Base-by-base conservation (phyloP, 1,139 yeast species). In the Yamadazyma membranifaciens region DNA sequence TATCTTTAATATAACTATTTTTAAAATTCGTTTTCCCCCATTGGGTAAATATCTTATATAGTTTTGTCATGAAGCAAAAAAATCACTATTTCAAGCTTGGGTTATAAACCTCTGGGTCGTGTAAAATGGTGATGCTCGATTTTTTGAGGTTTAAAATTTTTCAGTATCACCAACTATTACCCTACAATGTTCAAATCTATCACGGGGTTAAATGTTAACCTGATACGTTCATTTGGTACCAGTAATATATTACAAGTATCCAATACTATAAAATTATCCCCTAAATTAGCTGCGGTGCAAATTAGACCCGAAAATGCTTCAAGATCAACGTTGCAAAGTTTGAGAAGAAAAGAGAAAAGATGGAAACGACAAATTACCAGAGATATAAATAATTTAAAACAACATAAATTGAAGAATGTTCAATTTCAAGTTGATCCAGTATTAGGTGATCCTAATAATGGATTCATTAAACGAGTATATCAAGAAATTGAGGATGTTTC, bases 381-480 rank as follows among this genome's bases (percentile, higher is more conserved):
- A 47, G 78, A 72, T 46, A 73, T 72, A 42, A 72, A 72, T 51
- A 70, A 67, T 52, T 64, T 68, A 47, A 72, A 71, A 51, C 69
- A 72, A 54, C 67, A 67, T 42, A 55, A 60, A 14, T 46, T 57
- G 29, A 54, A 60, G 45, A 64, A 65, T 44, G 59, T 62, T 13
- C 56, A 60, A 40, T 71, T 65, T 50, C 48, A 58, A 38, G 76
- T 71, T 20, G 78, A 89, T 61, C 97, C 97, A 1, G 95, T 89
- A 2, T 72, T 88, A 44, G 97, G 97, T 9, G 75, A 75, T 40
- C 62, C 78, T 4, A 65, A 74, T 39, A 81, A 82, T 46, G 81
- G 84, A n/a, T 89, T 89, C 54, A 65, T 88, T 42, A 65, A 68
- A 38, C 77, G 96, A 59, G 70, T 89, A 41, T 70, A 73, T 50